Evolutionary conservation across 2,329 filamentous ascomycete species (phyloP).

Genomic region (Aureobasidium sp.): DNA sequence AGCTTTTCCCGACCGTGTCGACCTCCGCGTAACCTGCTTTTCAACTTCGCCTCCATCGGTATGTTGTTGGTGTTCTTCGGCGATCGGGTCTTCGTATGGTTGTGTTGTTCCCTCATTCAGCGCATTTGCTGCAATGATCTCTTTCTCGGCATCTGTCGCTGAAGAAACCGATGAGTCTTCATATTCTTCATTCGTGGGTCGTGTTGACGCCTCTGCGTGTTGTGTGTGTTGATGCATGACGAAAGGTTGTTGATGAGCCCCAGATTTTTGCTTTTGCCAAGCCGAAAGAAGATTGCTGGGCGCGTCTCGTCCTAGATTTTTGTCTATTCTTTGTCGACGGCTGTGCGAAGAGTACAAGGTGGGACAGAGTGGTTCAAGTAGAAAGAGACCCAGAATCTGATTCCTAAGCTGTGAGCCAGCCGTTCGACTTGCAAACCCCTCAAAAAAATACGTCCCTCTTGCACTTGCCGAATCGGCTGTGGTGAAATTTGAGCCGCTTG

Average conservation of each 20-base stretch:
- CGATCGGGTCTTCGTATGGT: neutral
- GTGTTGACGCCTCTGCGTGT: neutral
- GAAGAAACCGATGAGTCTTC: neutral
- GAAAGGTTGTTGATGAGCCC: neutral
- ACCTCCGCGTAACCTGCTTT: constrained; percentile 12
- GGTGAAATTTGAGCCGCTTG: neutral
- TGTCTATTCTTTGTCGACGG: neutral
- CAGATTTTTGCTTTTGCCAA: neutral
- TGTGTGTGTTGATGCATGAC: constrained; percentile 6
- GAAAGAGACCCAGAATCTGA: neutral
- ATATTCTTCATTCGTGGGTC: neutral
- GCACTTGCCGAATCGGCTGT: neutral
- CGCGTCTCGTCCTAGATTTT: neutral
- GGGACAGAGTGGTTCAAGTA: neutral
- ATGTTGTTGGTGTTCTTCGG: neutral
- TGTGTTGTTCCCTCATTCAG: constrained; percentile 3
- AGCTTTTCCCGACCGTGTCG: constrained; percentile 21
- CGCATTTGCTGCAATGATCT: constrained; percentile 1
- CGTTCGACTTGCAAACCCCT: neutral
- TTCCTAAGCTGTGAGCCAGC: neutral
- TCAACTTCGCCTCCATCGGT: constrained; percentile 12
- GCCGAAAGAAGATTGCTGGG: neutral
- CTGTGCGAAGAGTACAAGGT: neutral
- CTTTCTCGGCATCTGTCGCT: neutral
- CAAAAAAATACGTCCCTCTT: neutral